Evolutionary conservation across 164 flowering plant species (phyloP).

Genomic region (Aristolochia fimbriata): DNA sequence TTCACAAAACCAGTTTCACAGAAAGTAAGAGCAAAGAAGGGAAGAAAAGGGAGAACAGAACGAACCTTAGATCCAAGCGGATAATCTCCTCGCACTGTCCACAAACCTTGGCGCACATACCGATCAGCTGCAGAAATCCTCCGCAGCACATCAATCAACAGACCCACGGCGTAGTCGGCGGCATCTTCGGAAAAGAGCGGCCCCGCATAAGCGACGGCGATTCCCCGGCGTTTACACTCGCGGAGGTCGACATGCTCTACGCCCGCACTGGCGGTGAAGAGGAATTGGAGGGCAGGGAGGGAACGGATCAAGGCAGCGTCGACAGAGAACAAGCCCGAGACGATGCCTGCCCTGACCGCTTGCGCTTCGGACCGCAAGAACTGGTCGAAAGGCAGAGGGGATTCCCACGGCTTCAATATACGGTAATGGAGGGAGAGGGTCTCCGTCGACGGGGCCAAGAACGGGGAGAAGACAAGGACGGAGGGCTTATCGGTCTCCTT

Average conservation of each 20-base stretch:
- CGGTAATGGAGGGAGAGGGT: too few relatives aligned
- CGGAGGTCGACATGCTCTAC: constrained; percentile 48
- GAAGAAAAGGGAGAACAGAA: neutral
- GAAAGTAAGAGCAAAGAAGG: neutral
- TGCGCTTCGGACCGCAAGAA: too few relatives aligned
- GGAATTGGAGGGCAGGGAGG: constrained; percentile 33
- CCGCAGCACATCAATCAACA: constrained; percentile 47
- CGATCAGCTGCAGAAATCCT: constrained; percentile 41
- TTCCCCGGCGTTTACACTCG: constrained; percentile 46
- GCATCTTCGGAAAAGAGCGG: constrained; percentile 37
- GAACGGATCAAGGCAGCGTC: constrained; percentile 13
- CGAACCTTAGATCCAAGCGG: constrained; percentile 32
- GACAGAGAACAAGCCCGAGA: constrained; percentile 1
- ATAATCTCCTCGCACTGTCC: constrained; percentile 26
- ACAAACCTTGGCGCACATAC: constrained; percentile 29
- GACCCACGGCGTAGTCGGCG: constrained; percentile 51
- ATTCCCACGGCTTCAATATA: too few relatives aligned
- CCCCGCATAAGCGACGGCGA: constrained; percentile 36
- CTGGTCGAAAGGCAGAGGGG: too few relatives aligned
- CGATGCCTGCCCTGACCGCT: too few relatives aligned
- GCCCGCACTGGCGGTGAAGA: constrained; percentile 52
- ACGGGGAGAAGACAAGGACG: too few relatives aligned
- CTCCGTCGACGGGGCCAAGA: too few relatives aligned
- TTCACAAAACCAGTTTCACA: neutral
- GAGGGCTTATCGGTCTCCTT: too few relatives aligned